Evolutionary conservation across 192 early-diverging fungal genomes (phyloP).

Genomic region (Umbelopsis sp.): DNA sequence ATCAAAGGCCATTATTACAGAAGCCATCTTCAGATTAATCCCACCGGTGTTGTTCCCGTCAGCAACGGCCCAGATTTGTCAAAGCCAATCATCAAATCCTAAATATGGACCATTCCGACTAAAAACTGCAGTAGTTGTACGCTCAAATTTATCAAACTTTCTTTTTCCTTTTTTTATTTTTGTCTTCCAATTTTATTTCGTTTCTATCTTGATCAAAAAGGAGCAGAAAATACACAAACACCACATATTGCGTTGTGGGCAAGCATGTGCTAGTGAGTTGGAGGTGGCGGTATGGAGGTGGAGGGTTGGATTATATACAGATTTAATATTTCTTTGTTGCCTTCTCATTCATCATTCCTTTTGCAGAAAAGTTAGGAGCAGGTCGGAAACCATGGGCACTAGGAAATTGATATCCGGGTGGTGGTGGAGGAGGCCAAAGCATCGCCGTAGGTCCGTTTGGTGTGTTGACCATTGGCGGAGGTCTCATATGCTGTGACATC

Average conservation of each 20-base stretch:
- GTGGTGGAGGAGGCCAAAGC: not conserved
- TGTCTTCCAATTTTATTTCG: not conserved
- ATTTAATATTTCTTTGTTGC: not conserved
- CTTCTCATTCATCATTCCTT: not conserved
- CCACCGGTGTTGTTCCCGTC: conserved; percentile 76
- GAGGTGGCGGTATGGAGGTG: too few species aligned
- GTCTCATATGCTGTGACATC: not conserved
- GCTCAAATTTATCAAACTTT: not conserved
- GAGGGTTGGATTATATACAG: not conserved
- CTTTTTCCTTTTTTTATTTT: not conserved
- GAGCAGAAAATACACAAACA: not conserved
- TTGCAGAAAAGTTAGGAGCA: not conserved
- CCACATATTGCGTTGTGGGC: not conserved
- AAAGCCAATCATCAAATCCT: conserved; percentile 17
- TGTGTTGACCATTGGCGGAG: not conserved
- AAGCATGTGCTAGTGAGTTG: not conserved
- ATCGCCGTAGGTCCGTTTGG: not conserved
- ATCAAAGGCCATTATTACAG: conserved; percentile 96
- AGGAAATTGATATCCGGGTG: not conserved
- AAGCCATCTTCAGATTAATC: conserved; percentile 93
- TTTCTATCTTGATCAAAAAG: not conserved
- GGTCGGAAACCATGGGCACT: not conserved
- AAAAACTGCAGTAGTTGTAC: too few species aligned
- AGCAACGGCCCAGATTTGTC: conserved; percentile 63
- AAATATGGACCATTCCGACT: too few species aligned